Percentiles rank a stretch among this genome's conserved stretches.
These are phyloP conservation scores for Amanita subjunquillea DNA, from an alignment of 768 basidiomycete species.

Conservation along the genomic window DNA sequence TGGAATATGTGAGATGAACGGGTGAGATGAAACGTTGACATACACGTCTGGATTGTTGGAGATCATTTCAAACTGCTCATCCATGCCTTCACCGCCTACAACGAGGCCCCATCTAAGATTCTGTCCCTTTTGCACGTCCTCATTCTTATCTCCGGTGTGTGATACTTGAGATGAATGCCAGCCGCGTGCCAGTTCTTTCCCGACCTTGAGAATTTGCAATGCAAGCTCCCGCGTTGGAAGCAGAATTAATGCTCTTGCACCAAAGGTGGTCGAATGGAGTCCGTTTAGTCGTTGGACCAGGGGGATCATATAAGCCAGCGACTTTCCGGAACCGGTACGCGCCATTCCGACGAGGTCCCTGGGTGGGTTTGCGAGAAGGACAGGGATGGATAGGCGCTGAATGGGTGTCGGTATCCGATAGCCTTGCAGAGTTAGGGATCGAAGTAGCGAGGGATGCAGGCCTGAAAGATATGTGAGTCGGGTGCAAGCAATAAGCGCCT, in stretches of 20 bases:
- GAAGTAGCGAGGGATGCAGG: conserved; percentile 72
- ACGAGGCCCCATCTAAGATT: conserved; percentile 83
- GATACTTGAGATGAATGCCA: conserved; percentile 52
- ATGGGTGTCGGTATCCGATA: conserved; percentile 95
- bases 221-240: conserved; percentile 93
- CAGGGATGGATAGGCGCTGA: conserved; percentile 82
- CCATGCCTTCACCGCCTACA: conserved; percentile 91
- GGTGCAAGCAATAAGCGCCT: conserved; percentile 1
- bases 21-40: conserved; percentile 22
- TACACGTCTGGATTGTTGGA: conserved; percentile 92
- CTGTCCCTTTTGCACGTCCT: conserved; percentile 47
- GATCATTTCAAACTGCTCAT: conserved; percentile 95
- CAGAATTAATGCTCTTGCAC: conserved; percentile 79
- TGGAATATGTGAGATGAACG: conserved; percentile 5
- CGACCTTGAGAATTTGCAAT: conserved; percentile 86
- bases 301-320: conserved; percentile 91
- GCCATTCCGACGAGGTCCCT: conserved; percentile 97
- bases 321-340: conserved; percentile 95
- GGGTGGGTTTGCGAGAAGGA: conserved; percentile 74
- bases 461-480: conserved; percentile 31
- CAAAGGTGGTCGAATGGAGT: conserved; percentile 68
- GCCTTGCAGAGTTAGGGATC: conserved; percentile 83
- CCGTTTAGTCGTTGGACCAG: conserved; percentile 81
- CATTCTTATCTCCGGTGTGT: conserved; percentile 68
- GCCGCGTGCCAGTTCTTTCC: conserved; percentile 85